Base-by-base conservation (phyloP, 306 rosid species). In the Medicago arabica region DNA sequence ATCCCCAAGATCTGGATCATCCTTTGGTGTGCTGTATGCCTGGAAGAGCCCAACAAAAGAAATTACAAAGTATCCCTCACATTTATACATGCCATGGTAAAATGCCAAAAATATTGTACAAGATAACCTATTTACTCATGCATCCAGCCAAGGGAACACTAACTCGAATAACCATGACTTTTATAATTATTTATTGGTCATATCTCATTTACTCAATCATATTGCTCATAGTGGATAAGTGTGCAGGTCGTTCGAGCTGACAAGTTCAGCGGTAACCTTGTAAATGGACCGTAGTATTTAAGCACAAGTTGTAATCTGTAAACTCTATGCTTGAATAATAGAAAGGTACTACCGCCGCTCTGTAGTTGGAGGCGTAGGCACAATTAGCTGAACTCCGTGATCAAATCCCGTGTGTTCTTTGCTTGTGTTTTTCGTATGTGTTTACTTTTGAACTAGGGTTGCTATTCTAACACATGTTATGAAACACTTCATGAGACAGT, bases 21-120 rank as follows among this genome's bases (percentile, higher is more conserved):
- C 97, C 69, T 87, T 87, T 16, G 98, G 98, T 3, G 96, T 86
- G 86, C 98, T 93, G 85, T 91, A 87, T 63, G 97, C 97, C 98
- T 94, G 84, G 51, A 68, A 85, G 83, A 65, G 78, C 18, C 38
- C 63, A 69, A 70, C 72, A 86, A 28, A 73, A 71, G 36, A 72
- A 80, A 71, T 57, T 63, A 44, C 8, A 21, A 67, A 59, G 71
- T 36, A 25, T 75, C 58, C 25, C 57, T 69, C 31, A 74, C 54
- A 16, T 75, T 55, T 59, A 70, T 66, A 34, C 80, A 69, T 49
- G 49, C 17, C 40, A 50, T 57, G 36, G 63, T 70, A 65, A 66
- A 75, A 74, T 15, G 53, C 25, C 31, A 60, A 36, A 18, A 15
- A 19, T 49, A 51, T 40, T 78, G 67, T 7, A 43, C 65, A 74